phyloP scores from a whole-genome alignment of 2,329 filamentous ascomycete genomes.

The Nothopassalora personata region DNA sequence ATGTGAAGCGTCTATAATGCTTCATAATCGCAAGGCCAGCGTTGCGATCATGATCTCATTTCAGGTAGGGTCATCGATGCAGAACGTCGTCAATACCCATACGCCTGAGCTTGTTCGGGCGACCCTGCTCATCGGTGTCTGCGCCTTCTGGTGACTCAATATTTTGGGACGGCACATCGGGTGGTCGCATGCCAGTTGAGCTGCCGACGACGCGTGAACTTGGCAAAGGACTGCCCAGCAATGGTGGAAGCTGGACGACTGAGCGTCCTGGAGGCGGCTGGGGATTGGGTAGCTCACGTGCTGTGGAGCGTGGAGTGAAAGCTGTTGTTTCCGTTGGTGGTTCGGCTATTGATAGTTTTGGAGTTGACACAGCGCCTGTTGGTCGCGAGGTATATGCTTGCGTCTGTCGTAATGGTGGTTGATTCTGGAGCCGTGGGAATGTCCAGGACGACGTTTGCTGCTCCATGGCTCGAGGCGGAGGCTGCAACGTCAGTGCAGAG shows the following conservation, averaged over 20 bases:
- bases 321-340: constrained; percentile 24
- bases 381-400: constrained; percentile 2
- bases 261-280: constrained; percentile 4
- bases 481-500: constrained; percentile 8
- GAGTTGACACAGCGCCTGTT: constrained; percentile 4
- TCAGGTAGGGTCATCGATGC: constrained; percentile 17
- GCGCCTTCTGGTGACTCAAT: constrained; percentile 20
- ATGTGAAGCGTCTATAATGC: not conserved
- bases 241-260: constrained; percentile 25
- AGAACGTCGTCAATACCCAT: constrained; percentile 32
- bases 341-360: constrained; percentile 18
- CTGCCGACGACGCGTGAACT: not conserved
- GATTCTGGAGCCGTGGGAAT: constrained; percentile 15
- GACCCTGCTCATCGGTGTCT: constrained; percentile 14
- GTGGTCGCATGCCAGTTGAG: not conserved
- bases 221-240: constrained; percentile 13
- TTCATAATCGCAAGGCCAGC: not conserved
- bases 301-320: constrained; percentile 18
- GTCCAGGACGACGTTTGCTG: constrained; percentile 14
- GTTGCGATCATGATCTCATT: not conserved
- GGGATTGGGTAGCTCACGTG: constrained; percentile 11
- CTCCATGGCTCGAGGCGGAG: constrained; percentile 14
- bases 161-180: constrained; percentile 1
- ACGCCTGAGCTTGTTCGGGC: constrained; percentile 25
- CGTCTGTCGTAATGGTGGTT: constrained; percentile 10